A percentile compares a stretch with the other conserved stretches of the same genome.
phyloP scores from a whole-genome alignment of 495 filamentous ascomycete species.

The Paragyromitra xinjiangensis region DNA sequence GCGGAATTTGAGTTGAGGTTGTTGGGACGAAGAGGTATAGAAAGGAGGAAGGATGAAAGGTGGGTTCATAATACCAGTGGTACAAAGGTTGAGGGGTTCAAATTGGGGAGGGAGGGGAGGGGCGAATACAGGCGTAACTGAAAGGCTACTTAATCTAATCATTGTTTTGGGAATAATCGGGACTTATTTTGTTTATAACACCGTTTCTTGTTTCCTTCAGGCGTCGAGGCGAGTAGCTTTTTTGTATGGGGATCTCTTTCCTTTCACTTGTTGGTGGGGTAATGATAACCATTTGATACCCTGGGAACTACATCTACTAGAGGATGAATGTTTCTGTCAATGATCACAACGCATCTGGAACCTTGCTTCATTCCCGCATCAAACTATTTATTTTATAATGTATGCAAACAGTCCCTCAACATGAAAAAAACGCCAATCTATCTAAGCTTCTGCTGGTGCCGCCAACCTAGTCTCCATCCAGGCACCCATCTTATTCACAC shows the following conservation, averaged over 20 bases:
- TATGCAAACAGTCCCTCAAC: slow-evolving; percentile 4
- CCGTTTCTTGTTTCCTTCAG: not conserved
- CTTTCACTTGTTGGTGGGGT: not conserved
- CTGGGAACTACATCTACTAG: not conserved
- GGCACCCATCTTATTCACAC: slow-evolving; percentile 76
- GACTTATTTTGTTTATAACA: slow-evolving; percentile 37
- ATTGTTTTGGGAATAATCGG: slow-evolving; percentile 9
- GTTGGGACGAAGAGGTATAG: not conserved
- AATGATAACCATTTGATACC: slow-evolving; percentile 1
- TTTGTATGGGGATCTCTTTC: slow-evolving; percentile 6
- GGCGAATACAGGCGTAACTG: slow-evolving; percentile 37
- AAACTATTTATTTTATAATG: slow-evolving; percentile 33
- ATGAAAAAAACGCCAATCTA: not conserved
- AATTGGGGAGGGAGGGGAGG: not conserved
- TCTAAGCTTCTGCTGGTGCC: slow-evolving; percentile 44
- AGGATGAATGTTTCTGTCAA: not conserved
- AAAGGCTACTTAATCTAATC: slow-evolving; percentile 40
- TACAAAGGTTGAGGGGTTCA: not conserved
- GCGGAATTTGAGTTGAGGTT: slow-evolving; percentile 58
- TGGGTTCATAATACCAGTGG: slow-evolving; percentile 8
- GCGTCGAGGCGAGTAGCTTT: slow-evolving; percentile 24
- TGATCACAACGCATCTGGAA: slow-evolving; percentile 3
- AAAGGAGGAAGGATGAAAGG: not conserved
- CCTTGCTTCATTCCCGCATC: slow-evolving; percentile 16
- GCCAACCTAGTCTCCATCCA: slow-evolving; percentile 56